Conservation (phyloP, 2,329 filamentous ascomycete genomes). For the Scytalidium lignicola region DNA sequence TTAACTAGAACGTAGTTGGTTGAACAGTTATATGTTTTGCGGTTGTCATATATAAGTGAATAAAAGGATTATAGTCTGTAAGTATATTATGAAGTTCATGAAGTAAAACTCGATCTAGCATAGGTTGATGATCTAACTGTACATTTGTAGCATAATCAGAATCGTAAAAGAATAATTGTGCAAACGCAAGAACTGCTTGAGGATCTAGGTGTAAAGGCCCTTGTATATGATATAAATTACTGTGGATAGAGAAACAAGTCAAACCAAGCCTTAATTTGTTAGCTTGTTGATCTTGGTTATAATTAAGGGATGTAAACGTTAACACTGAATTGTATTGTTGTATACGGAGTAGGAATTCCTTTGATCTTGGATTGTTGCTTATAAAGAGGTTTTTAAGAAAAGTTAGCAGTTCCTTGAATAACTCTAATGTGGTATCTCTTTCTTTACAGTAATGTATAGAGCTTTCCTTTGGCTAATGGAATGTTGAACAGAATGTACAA, state of each 20-base stretch:
- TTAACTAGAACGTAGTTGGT: not conserved
- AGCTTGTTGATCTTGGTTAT: slow-evolving; percentile 1
- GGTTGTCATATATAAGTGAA: not conserved
- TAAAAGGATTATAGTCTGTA: slow-evolving; percentile 1
- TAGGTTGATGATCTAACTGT: not conserved
- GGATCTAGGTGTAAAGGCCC: not conserved
- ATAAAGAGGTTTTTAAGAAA: not conserved
- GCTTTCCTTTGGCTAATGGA: not conserved
- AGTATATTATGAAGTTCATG: not conserved
- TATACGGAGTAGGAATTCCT: slow-evolving; percentile 1
- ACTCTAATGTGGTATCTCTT: not conserved
- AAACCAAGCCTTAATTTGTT: not conserved
- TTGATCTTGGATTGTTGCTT: not conserved
- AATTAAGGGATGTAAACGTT: not conserved
- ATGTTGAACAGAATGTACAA: not conserved
- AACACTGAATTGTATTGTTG: not conserved
- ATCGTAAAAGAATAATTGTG: slow-evolving; percentile 3
- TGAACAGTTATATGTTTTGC: not conserved
- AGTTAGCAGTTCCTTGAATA: not conserved
- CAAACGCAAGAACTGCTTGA: not conserved
- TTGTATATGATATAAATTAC: not conserved
- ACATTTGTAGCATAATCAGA: not conserved
- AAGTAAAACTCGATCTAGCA: not conserved
- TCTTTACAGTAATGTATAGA: not conserved
- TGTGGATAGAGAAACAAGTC: slow-evolving; percentile 1